phyloP scores from a whole-genome alignment of 495 filamentous ascomycete genomes.

The Cercophora sp. region DNA sequence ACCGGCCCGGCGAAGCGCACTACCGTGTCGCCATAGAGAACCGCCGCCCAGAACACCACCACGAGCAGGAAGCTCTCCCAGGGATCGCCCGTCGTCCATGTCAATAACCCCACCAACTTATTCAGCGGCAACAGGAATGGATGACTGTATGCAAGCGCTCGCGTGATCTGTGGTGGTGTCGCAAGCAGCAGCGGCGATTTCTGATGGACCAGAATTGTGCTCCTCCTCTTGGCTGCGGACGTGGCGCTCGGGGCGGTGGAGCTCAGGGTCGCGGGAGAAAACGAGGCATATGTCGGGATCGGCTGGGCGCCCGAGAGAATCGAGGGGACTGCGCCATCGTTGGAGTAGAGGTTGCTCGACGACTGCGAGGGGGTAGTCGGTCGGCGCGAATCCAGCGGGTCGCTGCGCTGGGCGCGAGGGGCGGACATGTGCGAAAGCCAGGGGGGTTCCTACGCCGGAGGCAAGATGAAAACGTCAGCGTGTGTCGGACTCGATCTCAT shows the following conservation, averaged over 20 bases:
- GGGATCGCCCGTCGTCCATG: conserved; percentile 88
- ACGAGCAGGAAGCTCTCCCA: conserved; percentile 96
- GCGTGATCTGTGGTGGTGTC: conserved; percentile 88
- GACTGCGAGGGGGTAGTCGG: conserved; percentile 24
- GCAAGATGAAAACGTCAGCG: conserved; percentile 19
- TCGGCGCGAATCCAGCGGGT: conserved; percentile 26
- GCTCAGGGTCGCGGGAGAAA: conserved; percentile 78
- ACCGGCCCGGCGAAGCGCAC: conserved; percentile 79
- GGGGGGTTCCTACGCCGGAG: conserved; percentile 38
- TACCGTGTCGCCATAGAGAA: conserved; percentile 79
- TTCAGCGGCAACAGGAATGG: conserved; percentile 87
- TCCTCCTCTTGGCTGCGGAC: conserved; percentile 69
- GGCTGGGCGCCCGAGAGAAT: conserved; percentile 20
- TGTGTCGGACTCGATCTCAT: conserved; percentile 3
- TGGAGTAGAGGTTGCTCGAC: conserved; percentile 20
- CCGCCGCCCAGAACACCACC: conserved; percentile 74
- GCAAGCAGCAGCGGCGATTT: conserved; percentile 91
- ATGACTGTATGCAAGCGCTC: conserved; percentile 89
- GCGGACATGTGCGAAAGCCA: conserved; percentile 50
- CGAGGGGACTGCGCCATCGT: conserved; percentile 23
- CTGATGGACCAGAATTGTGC: conserved; percentile 90
- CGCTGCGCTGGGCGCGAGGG: conserved; percentile 34
- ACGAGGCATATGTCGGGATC: conserved; percentile 42
- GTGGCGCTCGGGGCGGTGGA: conserved; percentile 46
- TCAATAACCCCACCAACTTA: conserved; percentile 73